Evolutionary conservation across 371 early-diverging fungal species (phyloP), one percentile per base, ranked within the genome.

Genomic region (Syncephalis plumigaleata): DNA sequence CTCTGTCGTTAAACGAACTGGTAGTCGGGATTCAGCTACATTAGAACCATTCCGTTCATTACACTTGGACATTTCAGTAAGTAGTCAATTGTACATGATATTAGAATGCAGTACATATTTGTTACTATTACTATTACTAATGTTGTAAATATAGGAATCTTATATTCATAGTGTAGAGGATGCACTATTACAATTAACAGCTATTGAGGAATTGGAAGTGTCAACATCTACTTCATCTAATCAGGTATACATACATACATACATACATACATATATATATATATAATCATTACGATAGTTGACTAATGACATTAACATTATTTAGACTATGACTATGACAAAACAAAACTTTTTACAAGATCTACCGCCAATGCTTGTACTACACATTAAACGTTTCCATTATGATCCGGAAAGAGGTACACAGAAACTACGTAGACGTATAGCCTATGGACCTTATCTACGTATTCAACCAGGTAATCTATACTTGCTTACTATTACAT

Each of bases 361-460:
- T 2, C 62, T 87, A n/a, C 98, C 98, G 4, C 84, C 91, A 1
- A 79, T 98, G 1, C 68, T 96, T 22, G 75, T 94, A n/a, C 66
- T 98, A 16, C 92, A 93, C 48, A 66, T 96, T 52, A 98, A 96
- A 61, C 79, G 93, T 11, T 92, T 96, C 63, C 77, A 81, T 15
- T 96, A 81, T 64, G 74, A 82, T 56, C 68, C 68, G 49, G 67
- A 75, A 27, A 78, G 79, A 22, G 84, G 84, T 21, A 79, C 81
- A 5, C 81, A 81, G 53, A 97, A 97, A 64, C 50, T 92, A 26
- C 74, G 71, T 40, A 93, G 92, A 56, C 77, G 74, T 42, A 77
- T 97, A 25, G 64, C 63, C 9, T 93, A 87, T 62, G 72, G 76
- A 8, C 50, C 67, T 2, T 56, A 57, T 20, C 64, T 93, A 24